Evolutionary conservation across 2,329 filamentous ascomycete genomes (phyloP), one percentile per base, ranked within the genome.

Genomic region (Verticillium dahliae): DNA sequence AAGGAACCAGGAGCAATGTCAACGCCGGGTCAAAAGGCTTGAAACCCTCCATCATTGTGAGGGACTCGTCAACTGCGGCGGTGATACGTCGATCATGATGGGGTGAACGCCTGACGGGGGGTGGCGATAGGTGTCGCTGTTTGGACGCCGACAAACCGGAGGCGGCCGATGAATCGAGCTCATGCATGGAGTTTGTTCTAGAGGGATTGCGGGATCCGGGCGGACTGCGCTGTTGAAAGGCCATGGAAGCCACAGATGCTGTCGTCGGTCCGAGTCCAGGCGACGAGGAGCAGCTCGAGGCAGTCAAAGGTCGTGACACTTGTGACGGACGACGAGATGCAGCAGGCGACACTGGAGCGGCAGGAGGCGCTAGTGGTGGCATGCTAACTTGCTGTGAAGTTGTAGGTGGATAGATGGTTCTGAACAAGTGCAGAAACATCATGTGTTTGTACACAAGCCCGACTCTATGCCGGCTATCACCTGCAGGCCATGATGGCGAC

Each of bases 381-480:
- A 56, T 56, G 11, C 63, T 60, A 1, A 60, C 60, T 15, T 56
- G 57, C 59, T 61, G 58, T n/a, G 60, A 50, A 5, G 60, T 56
- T 1, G 63, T 61, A 2, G 85, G 85, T 4, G 85, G 85, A 62
- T 85, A 85, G 45, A 87, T 82, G 6, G 85, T 87, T 38, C 84
- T 78, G 71, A 82, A 84, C 2, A 88, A 76, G 66, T 88, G 87
- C 11, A 88, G 79, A 82, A 85, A 88, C 75, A 87, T 80, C 81
- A 86, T 86, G 68, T 87, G 84, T 70, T 85, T 85, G 72, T 88
- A 88, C 0, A 89, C 76, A 5, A 85, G 73, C 1, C 79, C 82
- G 1, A 85, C 84, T 1, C 79, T 75, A 58, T 84, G 78, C 18
- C 85, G 81, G 66, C 79, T 82, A 65, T 88, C 85, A 1, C 83